phyloP scores from a whole-genome alignment of 2,329 filamentous ascomycete species.

The Penicillium sp. region DNA sequence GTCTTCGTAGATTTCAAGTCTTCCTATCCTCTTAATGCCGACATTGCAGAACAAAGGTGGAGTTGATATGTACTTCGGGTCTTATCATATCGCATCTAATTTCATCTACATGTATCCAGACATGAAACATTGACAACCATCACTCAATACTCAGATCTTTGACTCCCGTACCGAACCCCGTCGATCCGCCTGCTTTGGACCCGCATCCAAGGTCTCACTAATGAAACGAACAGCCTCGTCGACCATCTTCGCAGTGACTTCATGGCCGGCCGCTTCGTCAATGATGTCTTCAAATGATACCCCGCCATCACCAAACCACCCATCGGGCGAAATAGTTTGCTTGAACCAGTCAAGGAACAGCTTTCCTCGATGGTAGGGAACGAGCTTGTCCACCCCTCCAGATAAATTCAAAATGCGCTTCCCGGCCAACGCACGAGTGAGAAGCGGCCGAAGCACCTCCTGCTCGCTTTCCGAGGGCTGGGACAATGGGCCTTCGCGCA shows the following conservation, averaged over 20 bases:
- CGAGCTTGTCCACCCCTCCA: slow-evolving; percentile 59
- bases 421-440: slow-evolving; percentile 46
- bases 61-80: background rate
- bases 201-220: slow-evolving; percentile 39
- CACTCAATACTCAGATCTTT: slow-evolving; percentile 30
- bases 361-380: slow-evolving; percentile 58
- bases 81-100: background rate
- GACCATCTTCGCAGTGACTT: slow-evolving; percentile 58
- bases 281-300: slow-evolving; percentile 58
- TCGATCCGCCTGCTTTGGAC: slow-evolving; percentile 17
- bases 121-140: background rate
- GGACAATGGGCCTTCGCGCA: slow-evolving; percentile 34
- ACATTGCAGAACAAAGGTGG: background rate
- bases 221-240: slow-evolving; percentile 57
- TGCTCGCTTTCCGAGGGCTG: slow-evolving; percentile 46
- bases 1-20: background rate
- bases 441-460: slow-evolving; percentile 42
- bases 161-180: slow-evolving; percentile 36
- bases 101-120: background rate
- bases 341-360: slow-evolving; percentile 59
- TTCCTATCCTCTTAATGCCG: no score
- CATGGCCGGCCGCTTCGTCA: slow-evolving; percentile 58
- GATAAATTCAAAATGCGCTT: slow-evolving; percentile 56
- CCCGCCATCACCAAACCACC: slow-evolving; percentile 53
- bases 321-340: slow-evolving; percentile 37